Evolutionary conservation across 2,329 filamentous ascomycete species (phyloP).

Genomic region (Talaromyces sp.): DNA sequence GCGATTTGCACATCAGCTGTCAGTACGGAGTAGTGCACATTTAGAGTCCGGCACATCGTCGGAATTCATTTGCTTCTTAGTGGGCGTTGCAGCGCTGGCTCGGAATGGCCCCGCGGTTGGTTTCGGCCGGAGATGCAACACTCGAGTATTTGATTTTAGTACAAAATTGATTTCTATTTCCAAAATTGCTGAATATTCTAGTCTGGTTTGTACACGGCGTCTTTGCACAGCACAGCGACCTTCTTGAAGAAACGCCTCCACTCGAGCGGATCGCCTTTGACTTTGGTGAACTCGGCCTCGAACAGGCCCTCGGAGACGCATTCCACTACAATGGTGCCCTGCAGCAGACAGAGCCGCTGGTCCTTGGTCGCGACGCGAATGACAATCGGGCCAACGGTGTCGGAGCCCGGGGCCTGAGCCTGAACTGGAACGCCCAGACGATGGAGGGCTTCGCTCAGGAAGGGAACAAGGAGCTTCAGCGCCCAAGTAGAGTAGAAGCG

Average conservation of each 20-base stretch:
- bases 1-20: not conserved
- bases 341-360: conserved; percentile 45
- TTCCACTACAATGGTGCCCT: conserved; percentile 42
- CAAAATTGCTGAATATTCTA: conserved; percentile 1
- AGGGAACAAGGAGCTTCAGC: conserved; percentile 67
- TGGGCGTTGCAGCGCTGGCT: not conserved
- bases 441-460: conserved; percentile 76
- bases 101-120: not conserved
- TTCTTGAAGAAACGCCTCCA: conserved; percentile 98
- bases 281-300: conserved; percentile 87
- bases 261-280: conserved; percentile 91
- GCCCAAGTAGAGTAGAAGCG: conserved; percentile 86
- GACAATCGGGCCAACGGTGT: conserved; percentile 50
- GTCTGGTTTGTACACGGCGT: conserved; percentile 66
- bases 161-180: not conserved
- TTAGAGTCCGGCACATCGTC: too few relatives aligned
- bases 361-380: conserved; percentile 68
- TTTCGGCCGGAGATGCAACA: too few relatives aligned
- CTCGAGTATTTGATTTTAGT: not conserved
- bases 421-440: conserved; percentile 75
- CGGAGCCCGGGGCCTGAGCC: conserved; percentile 38
- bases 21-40: too few relatives aligned
- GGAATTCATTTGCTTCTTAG: not conserved
- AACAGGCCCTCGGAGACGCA: conserved; percentile 56
- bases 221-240: conserved; percentile 79